A percentile compares a stretch with the other conserved stretches of the same genome.
These are phyloP conservation scores for Trichosporon faecale DNA, from an alignment of 1,284 basidiomycete species.

Conservation along the genomic window DNA sequence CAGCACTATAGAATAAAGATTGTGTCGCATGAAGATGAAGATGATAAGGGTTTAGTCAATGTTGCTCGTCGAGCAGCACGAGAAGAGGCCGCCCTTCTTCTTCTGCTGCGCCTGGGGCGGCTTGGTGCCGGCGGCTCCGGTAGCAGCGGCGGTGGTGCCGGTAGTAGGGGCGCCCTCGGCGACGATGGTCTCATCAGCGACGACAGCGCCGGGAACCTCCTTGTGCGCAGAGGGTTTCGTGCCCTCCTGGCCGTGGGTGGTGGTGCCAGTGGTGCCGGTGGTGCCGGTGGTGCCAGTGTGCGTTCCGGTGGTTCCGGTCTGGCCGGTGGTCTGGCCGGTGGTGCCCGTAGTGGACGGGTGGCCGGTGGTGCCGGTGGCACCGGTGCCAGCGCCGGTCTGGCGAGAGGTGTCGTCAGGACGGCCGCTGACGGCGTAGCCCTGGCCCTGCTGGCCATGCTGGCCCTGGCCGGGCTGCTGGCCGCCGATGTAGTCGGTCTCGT, in stretches of 20 bases:
- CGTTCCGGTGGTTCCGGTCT: not conserved
- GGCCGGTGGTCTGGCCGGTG: not conserved
- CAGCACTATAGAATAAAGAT: not conserved
- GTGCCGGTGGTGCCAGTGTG: not conserved
- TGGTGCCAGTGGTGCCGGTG: constrained; percentile 10
- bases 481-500: not conserved
- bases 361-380: not conserved
- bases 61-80: constrained; percentile 38
- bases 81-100: constrained; percentile 44
- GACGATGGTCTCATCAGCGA: not conserved
- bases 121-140: constrained; percentile 10
- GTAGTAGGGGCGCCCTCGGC: constrained; percentile 6
- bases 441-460: not conserved
- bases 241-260: constrained; percentile 15
- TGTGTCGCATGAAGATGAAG: not conserved
- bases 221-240: constrained; percentile 7
- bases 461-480: not conserved
- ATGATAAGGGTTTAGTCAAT: constrained; percentile 28
- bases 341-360: not conserved
- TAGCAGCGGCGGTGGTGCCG: not conserved
- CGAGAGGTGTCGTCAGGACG: not conserved
- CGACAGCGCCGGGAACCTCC: not conserved
- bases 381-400: not conserved
- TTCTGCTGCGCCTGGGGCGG: constrained; percentile 20
- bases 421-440: not conserved